Base-by-base conservation (phyloP, 2,329 filamentous ascomycete species). In the Sporothrix schenckii region DNA sequence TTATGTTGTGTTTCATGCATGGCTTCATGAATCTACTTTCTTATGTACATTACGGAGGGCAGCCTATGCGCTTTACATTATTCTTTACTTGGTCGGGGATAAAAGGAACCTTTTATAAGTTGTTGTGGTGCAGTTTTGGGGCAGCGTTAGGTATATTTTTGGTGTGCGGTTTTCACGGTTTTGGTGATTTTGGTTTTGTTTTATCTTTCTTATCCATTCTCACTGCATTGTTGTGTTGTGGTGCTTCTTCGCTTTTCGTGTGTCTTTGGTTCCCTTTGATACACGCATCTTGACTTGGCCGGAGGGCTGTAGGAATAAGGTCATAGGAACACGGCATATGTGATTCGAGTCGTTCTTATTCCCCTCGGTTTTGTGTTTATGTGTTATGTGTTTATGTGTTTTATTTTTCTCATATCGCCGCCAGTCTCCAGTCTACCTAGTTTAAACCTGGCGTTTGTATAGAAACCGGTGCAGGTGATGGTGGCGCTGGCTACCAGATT, bases 151-250 rank as follows among this genome's bases (percentile, higher is more conserved):
- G 47, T 69, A 3, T 30, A 24, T 34, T 19, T 52, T 52, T 14
- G 30, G 63, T 53, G 47, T 30, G 47, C 27, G 49, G 68, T 58
- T 34, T 30, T 53, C 39, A 61, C 44, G 34, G 58, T 47, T 54
- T 65, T 58, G 34, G 65, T 65, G 34, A 21, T 53, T 47, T 47
- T 61, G 27, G 19, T 61, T 44, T 24, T 24, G 10, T 24, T 4
- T 60, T 21, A 4, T 24, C 19, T 60, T 13, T 50, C 54, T 19
- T 58, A 39, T 58, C 21, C 34, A 24, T 61, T 61, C 9, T 21
- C 39, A n/a, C 34, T 9, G 34, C 7, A 34, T 34, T 34, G 5
- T 34, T 9, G 7, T 61, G 14, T 14, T 54, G 7, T 30, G 27
- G 24, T 24, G 39, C 16, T 21, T 50, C 49, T 19, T 10, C 7